phyloP scores from a whole-genome alignment of 768 basidiomycete genomes.

The Suillus spraguei region DNA sequence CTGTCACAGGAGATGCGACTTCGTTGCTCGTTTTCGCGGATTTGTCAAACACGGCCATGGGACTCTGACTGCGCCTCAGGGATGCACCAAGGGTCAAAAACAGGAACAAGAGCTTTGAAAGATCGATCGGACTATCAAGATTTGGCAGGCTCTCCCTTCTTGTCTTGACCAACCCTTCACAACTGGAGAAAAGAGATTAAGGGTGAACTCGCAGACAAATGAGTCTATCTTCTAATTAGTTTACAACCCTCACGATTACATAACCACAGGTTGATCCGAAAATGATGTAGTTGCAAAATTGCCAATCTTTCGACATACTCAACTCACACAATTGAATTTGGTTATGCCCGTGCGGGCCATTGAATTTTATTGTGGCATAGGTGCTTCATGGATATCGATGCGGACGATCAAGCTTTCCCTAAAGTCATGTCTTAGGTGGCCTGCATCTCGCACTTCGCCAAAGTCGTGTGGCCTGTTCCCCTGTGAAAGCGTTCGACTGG shows the following conservation, averaged over 20 bases:
- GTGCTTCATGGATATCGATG: constrained; percentile 37
- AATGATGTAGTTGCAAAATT: not conserved
- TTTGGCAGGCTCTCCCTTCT: not conserved
- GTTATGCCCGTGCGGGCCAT: constrained; percentile 23
- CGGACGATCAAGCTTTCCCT: not conserved
- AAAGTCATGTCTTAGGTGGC: constrained; percentile 51
- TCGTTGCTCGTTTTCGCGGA: not conserved
- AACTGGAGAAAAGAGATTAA: not conserved
- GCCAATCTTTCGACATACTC: not conserved
- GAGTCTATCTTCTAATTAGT: constrained; percentile 4
- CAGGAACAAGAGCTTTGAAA: not conserved
- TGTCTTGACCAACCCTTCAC: not conserved
- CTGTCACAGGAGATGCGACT: not conserved
- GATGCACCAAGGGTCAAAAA: not conserved
- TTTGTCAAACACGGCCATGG: constrained; percentile 1
- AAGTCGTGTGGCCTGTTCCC: constrained; percentile 46
- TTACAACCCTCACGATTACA: constrained; percentile 11
- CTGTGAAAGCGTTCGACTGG: constrained; percentile 81
- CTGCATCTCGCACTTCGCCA: constrained; percentile 67
- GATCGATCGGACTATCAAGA: not conserved
- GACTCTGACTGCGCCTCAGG: not conserved
- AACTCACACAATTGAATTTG: no score
- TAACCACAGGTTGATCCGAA: constrained; percentile 7
- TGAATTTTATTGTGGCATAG: constrained; percentile 85
- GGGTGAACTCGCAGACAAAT: not conserved